Conservation (phyloP, 2,329 filamentous ascomycete species). For the Colletotrichum camelliae region DNA sequence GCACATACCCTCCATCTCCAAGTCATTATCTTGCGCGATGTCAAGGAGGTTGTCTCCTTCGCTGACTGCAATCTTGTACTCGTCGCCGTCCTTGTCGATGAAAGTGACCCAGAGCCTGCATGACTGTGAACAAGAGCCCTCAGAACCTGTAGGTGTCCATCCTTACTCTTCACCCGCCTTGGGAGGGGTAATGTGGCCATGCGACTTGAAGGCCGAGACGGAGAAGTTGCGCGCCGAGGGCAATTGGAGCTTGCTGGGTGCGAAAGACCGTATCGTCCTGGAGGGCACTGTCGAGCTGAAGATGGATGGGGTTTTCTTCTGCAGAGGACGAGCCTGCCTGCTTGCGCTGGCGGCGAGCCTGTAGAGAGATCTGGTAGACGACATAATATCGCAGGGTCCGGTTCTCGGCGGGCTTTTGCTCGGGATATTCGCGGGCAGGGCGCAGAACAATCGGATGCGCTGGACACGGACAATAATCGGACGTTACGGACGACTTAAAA, state of each 20-base stretch:
- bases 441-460: background rate
- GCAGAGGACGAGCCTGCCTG: constrained; percentile 32
- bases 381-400: background rate
- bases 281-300: background rate
- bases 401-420: background rate
- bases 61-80: constrained; percentile 78
- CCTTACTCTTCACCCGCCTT: constrained; percentile 93
- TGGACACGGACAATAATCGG: background rate
- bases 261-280: background rate
- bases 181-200: constrained; percentile 84
- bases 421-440: background rate
- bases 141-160: constrained; percentile 9
- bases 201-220: constrained; percentile 61
- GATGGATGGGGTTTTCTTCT: constrained; percentile 15
- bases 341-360: constrained; percentile 34
- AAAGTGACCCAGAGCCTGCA: constrained; percentile 85
- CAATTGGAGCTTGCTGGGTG: constrained; percentile 5
- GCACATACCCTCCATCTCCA: constrained; percentile 88
- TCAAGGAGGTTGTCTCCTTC: constrained; percentile 94
- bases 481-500: background rate
- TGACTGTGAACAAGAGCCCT: background rate
- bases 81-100: constrained; percentile 84
- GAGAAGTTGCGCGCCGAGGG: constrained; percentile 63
- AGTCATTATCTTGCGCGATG: constrained; percentile 90
- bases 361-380: constrained; percentile 27